Evolutionary conservation across 805 yeast species (phyloP), one percentile per base, ranked within the genome.

Genomic region (Yamadazyma tumulicola): DNA sequence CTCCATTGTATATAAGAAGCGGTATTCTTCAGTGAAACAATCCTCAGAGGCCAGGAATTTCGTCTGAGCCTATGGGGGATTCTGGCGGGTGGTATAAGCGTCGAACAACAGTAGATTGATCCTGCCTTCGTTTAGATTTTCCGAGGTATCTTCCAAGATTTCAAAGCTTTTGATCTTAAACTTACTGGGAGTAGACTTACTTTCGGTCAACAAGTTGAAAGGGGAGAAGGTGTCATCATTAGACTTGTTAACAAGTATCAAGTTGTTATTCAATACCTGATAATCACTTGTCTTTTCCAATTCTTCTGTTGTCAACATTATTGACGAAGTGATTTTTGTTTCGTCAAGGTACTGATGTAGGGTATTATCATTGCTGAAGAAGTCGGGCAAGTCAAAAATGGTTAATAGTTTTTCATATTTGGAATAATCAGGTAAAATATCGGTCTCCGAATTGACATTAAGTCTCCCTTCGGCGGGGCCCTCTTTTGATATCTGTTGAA

Each of bases 21-120:
- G n/a, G n/a, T n/a, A n/a, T n/a, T n/a, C n/a, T n/a, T n/a, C n/a
- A n/a, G n/a, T n/a, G n/a, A n/a, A n/a, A n/a, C n/a, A n/a, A n/a
- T n/a, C n/a, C n/a, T 21, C 11, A 9, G 23, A 21, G 23, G 9
- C 23, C 23, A 21, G 23, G 9, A 9, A 9, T 21, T 18, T n/a
- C n/a, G n/a, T n/a, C n/a, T n/a, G n/a, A n/a, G n/a, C n/a, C n/a
- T 15, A 26, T 37, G 64, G 57, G 2, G 69, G 71, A 32, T 67
- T 67, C 42, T 67, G 72, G 35, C 51, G 57, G 2, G 67, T 65
- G 14, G 61, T 55, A 42, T 57, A 67, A 0, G 71, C 68, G 35
- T 64, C 71, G 31, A 67, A 63, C 20, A 64, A 45, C 45, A 61
- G 67, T 11, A 67, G 47, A 41, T 59, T 59, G 18, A 63, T 48